Base-by-base conservation (phyloP, 2,329 filamentous ascomycete species). In the Aspergillus sp. region DNA sequence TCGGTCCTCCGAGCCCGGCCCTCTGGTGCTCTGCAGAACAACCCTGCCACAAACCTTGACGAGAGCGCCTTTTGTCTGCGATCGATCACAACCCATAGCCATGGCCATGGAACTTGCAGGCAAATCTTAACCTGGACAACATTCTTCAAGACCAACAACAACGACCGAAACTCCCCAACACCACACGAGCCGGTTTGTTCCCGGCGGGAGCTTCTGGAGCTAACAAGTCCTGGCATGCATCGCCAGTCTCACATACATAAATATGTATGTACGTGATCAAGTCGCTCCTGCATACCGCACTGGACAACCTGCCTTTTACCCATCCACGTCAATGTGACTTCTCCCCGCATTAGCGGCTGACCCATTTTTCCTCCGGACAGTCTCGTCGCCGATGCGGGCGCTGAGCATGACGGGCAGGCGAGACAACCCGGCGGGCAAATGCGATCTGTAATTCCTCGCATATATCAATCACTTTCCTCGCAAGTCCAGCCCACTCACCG, bases 301-400 rank as follows among this genome's bases (percentile, higher is more conserved):
- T 31, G 27, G 27, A 11, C 9, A 31, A 11, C 9, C 27, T 31
- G 27, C 27, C 27, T 31, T 9, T 31, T 31, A 4, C 9, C 15
- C 23, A 23, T 46, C 21, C 44, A 46, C 44, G 44, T 31, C 44
- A 46, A 49, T 49, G 46, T 49, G 46, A 49, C 46, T 14, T 37
- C n/a, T 49, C 46, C 46, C 9, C 46, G 46, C 46, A 49, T 49
- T 49, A 49, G 46, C 31, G 46, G 19, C 46, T 21, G 46, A n/a
- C 31, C 46, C 46, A 49, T 49, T 21, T 37, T 35, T 21, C 8
- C 31, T 21, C 41, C 11, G 14, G 41, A 31, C 12, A 21, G 14
- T 11, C 27, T 11, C 9, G 9, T 31, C 27, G 27, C 9, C 27
- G 8, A 31, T 9, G 27, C 27, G 8, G 27, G 9, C 27, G 27